Evolutionary conservation across 148 eudicot species (phyloP), one percentile per base, ranked within the genome.

Genomic region (Rhododendron ferrugineum): DNA sequence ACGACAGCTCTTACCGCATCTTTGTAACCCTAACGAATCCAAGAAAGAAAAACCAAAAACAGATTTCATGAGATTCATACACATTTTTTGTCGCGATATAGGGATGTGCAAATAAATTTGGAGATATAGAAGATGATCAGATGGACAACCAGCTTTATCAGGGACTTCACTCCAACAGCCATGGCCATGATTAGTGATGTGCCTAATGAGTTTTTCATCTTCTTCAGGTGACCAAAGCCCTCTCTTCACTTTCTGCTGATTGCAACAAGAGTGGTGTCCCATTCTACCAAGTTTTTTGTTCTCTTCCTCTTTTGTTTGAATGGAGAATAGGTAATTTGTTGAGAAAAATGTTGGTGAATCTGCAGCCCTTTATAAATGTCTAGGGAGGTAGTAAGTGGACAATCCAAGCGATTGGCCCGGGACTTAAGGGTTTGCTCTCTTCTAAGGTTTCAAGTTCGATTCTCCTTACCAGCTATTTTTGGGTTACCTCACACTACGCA

Each of bases 121-220:
- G 84, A 36, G 49, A 36, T 13, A 44, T 3, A 82, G 22, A 15
- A 20, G 75, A 56, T 16, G 22, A 56, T 56, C 14, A 6, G 18
- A 86, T n/a, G 82, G n/a, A 83, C 64, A 82, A n/a, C 98, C 98
- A 81, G 98, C 95, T 95, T 95, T 95, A 14, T 95, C 94, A 62
- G 98, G 98, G 84, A 95, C 98, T 92, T 95, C 98, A 84, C 98
- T 95, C 98, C 98, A 95, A 68, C 98, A 95, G 52, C 98, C 98
- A 89, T 95, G 92, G 86, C 98, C 98, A 89, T 95, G 94, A 54
- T 89, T 87, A 16, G 98, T 88, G 77, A 95, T 94, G 83, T 92
- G 94, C 77, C 93, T 90, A 44, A 93, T 89, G 86, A 95, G 94
- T 88, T 94, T 95, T 84, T 95, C 98, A 58, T 95, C 98, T 86